Base-by-base conservation (phyloP, 495 filamentous ascomycete species). In the Penicillium flavigenum region DNA sequence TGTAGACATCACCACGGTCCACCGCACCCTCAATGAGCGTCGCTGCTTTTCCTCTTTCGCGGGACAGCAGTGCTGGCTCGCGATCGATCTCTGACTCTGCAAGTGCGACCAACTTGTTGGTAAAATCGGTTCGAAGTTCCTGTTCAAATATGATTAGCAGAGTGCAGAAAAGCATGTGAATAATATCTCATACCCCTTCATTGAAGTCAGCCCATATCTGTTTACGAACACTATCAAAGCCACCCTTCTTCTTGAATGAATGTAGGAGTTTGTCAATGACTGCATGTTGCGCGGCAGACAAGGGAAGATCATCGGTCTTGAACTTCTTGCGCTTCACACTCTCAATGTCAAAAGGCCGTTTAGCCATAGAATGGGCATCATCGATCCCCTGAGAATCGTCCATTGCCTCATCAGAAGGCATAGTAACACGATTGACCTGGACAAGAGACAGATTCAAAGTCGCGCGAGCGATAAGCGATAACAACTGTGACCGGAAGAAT, bases 161-260 rank as follows among this genome's bases (percentile, higher is more conserved):
- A 8, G n/a, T 9, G 10, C 12, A 26, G 14, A 26, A 47, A 17
- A 14, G 36, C 14, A 32, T 32, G 31, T 47, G 5, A 22, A 27
- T 12, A 14, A 43, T 17, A n/a, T 11, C 9, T 69, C 85, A 64
- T 82, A 92, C 90, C 54, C 84, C 86, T 31, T 86, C 81, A 60
- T 89, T 85, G 58, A 94, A 91, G 55, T 92, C 84, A 38, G 88
- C 83, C 85, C 89, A 93, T 4, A 90, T 78, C 51, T 86, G 79
- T 67, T 94, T 94, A 49, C 92, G 84, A 57, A 93, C 79, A n/a
- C 74, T 77, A 69, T 96, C 92, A 63, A 92, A 96, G 39, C 87
- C 88, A 22, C 92, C 92, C 70, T 92, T 92, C 75, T 96, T 96
- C 73, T 94, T 94, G 71, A 92, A 92, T 6, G 83, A 84, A 72